Evolutionary conservation across 176 grass and related monocot genomes (phyloP).

Genomic region (Leersia perrieri): DNA sequence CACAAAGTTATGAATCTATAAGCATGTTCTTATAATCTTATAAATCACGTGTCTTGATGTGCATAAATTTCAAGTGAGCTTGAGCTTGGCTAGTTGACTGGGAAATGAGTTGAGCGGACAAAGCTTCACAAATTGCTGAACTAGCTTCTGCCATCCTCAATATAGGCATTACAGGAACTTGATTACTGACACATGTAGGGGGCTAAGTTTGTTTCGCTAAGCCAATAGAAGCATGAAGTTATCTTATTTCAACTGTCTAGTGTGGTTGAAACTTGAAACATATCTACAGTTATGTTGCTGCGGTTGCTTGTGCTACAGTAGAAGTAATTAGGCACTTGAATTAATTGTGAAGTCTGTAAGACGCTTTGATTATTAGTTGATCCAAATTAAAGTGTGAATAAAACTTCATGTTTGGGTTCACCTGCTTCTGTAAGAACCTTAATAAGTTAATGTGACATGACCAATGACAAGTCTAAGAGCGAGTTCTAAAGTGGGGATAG

Average conservation of each 20-base stretch:
- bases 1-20: not conserved
- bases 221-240: not conserved
- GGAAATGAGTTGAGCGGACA: not conserved
- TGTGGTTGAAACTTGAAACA: conserved; percentile 19
- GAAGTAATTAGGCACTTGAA: not conserved
- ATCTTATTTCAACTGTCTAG: not conserved
- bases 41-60: not conserved
- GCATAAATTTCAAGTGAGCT: not conserved
- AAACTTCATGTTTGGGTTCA: not conserved
- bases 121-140: not conserved
- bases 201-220: not conserved
- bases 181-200: not conserved
- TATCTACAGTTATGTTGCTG: not conserved
- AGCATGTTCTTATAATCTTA: not conserved
- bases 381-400: not conserved
- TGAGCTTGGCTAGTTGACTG: not conserved
- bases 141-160: not conserved
- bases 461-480: not conserved
- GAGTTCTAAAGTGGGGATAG: too few relatives aligned
- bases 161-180: not conserved
- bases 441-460: not conserved
- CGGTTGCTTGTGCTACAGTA: not conserved
- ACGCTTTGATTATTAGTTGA: not conserved
- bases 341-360: not conserved
- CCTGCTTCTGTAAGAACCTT: not conserved